Evolutionary conservation across 2,329 filamentous ascomycete species (phyloP).

Genomic region (Ascochyta pisi): DNA sequence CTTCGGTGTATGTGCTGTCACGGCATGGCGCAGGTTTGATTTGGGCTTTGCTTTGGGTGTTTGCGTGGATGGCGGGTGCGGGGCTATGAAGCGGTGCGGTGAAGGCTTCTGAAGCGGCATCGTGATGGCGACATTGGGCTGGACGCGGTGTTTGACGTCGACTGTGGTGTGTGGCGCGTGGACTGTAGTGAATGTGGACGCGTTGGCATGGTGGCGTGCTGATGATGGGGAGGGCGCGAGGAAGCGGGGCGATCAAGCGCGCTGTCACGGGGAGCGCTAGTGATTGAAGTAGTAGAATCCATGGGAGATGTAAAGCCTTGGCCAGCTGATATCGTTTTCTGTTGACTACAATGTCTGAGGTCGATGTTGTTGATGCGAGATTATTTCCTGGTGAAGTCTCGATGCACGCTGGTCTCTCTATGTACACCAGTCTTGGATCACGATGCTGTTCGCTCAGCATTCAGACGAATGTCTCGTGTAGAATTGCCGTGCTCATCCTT

Average conservation of each 20-base stretch:
- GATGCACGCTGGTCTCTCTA: too few relatives aligned
- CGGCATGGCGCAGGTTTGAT: background rate
- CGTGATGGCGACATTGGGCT: constrained; percentile 3
- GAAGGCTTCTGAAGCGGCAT: constrained; percentile 16
- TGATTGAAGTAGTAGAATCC: too few relatives aligned
- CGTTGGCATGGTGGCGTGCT: constrained; percentile 1
- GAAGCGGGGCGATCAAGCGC: background rate
- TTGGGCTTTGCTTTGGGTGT: constrained; percentile 5
- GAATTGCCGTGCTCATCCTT: too few relatives aligned
- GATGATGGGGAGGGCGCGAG: background rate
- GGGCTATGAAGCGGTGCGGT: constrained; percentile 17
- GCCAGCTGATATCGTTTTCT: background rate
- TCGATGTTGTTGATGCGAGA: too few relatives aligned
- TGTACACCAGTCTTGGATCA: too few relatives aligned
- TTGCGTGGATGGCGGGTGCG: background rate
- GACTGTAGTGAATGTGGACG: background rate
- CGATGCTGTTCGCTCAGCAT: too few relatives aligned
- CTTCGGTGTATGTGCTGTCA: background rate
- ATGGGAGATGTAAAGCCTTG: background rate
- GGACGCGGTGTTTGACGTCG: background rate
- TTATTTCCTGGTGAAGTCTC: too few relatives aligned
- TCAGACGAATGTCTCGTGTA: too few relatives aligned
- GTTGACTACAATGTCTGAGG: too few relatives aligned
- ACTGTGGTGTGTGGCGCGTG: background rate
- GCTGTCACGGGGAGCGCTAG: background rate